phyloP scores from a whole-genome alignment of 225 moss, liverwort and hornwort species.

The Physcomitrellopsis africana region DNA sequence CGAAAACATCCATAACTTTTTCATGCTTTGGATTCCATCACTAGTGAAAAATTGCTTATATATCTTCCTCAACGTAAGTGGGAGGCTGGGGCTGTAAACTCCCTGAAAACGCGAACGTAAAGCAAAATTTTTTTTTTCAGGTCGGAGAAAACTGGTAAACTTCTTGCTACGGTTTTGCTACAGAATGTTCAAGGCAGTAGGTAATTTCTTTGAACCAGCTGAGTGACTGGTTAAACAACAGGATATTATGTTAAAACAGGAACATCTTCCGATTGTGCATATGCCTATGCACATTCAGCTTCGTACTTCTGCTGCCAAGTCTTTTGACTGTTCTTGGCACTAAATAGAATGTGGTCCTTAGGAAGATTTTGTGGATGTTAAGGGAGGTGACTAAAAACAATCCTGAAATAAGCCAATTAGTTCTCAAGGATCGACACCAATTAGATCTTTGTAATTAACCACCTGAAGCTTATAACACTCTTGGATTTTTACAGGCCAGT shows the following conservation, averaged over 20 bases:
- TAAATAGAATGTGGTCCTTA: neutral
- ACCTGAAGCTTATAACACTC: neutral
- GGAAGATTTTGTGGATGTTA: neutral
- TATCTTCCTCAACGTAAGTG: neutral
- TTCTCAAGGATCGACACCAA: too few species aligned
- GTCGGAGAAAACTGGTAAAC: slow-evolving; percentile 73
- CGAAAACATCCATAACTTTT: neutral
- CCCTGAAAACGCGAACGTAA: neutral
- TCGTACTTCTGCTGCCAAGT: neutral
- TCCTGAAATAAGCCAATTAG: too few species aligned
- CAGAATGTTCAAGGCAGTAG: slow-evolving; percentile 66
- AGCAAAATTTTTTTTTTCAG: slow-evolving; percentile 31
- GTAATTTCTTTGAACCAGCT: slow-evolving; percentile 23
- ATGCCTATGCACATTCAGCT: too few species aligned
- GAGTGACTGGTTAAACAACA: neutral
- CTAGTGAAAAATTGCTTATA: neutral
- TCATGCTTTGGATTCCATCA: neutral
- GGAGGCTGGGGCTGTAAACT: neutral
- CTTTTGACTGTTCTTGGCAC: neutral
- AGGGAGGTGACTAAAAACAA: too few species aligned
- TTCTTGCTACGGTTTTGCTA: slow-evolving; percentile 67
- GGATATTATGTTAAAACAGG: neutral
- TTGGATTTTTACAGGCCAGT: slow-evolving; percentile 54
- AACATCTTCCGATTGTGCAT: neutral
- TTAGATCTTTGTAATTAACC: too few species aligned